Evolutionary conservation across 495 filamentous ascomycete species (phyloP).

Genomic region (Penicillium cataractarum): DNA sequence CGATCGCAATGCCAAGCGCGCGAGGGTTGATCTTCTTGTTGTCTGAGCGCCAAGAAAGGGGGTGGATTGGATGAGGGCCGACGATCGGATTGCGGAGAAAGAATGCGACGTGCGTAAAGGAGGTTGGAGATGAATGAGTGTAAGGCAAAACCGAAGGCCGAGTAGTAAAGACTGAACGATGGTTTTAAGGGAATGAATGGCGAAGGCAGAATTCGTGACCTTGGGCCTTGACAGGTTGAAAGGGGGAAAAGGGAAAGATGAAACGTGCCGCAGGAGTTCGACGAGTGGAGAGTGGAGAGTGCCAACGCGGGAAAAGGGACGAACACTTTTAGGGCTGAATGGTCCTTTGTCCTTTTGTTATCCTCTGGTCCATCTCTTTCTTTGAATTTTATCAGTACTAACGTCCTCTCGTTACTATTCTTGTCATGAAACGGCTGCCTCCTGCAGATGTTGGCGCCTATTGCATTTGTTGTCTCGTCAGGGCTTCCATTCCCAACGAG

Average conservation of each 20-base stretch:
- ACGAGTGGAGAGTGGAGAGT: neutral
- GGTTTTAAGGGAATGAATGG: neutral
- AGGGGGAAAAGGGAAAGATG: constrained; percentile 13
- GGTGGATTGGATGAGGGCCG: constrained; percentile 18
- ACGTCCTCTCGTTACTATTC: neutral
- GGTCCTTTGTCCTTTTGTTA: too few species aligned
- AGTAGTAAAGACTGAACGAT: constrained; percentile 3
- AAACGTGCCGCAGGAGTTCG: constrained; percentile 11
- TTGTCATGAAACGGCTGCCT: neutral
- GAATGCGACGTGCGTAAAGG: constrained; percentile 21
- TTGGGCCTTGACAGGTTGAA: constrained; percentile 4
- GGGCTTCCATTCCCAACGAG: neutral
- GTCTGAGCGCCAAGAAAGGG: constrained; percentile 31
- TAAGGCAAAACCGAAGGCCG: constrained; percentile 14
- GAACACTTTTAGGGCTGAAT: constrained; percentile 23
- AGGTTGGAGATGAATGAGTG: constrained; percentile 20
- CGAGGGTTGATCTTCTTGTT: constrained; percentile 20
- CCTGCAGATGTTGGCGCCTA: constrained; percentile 4
- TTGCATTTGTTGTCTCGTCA: neutral
- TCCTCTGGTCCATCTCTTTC: neutral
- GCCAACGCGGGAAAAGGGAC: constrained; percentile 15
- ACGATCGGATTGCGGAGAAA: constrained; percentile 28
- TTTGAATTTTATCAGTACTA: neutral
- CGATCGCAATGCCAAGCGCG: constrained; percentile 18
- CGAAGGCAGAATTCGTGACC: neutral